Evolutionary conservation across 179 eudicot species (phyloP), one percentile per base, ranked within the genome.

Genomic region (Camellia oleifera): DNA sequence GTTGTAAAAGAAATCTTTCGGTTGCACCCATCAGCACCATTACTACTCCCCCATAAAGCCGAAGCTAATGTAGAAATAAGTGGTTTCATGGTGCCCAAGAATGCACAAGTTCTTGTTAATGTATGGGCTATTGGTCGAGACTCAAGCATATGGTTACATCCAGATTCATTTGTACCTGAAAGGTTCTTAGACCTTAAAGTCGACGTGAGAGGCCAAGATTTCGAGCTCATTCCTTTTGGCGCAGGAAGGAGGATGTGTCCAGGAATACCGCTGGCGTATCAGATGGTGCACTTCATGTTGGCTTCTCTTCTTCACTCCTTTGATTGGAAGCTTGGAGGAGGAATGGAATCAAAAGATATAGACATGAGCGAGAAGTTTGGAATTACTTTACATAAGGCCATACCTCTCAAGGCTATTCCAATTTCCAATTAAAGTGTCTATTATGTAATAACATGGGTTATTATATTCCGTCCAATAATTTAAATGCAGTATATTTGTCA

Each of bases 111-210:
- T 3, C 67, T 84, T 13, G 83, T 84, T 4, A 84, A 84, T 54
- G 74, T 68, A 0, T 78, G 82, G 84, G 86, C 82, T 4, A 84
- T 84, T 12, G 84, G 82, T 15, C 63, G 84, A 7, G 84, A 84
- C 60, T 69, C 75, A 0, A 62, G 64, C 5, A 8, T 61, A 10
- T 84, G 84, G 84, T 57, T 48, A 2, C 78, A 79, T 32, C 80
- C 87, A 3, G 4, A 56, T 14, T 42, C 66, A 0, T 84, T 84
- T 67, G 72, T 76, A 78, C 87, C 87, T 0, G 84, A 84, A 77
- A 82, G 87, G 75, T 85, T 85, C 50, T 12, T 85, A 18, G 83
- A 56, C 60, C 71, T 67, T 7, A 60, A 66, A 1, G 20, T 79
- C 11, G 87, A 79, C 17, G 75, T 65, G 46, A 84, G 62, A 44